Evolutionary conservation across 805 yeast species (phyloP).

Genomic region (Hanseniaspora mollemarum): DNA sequence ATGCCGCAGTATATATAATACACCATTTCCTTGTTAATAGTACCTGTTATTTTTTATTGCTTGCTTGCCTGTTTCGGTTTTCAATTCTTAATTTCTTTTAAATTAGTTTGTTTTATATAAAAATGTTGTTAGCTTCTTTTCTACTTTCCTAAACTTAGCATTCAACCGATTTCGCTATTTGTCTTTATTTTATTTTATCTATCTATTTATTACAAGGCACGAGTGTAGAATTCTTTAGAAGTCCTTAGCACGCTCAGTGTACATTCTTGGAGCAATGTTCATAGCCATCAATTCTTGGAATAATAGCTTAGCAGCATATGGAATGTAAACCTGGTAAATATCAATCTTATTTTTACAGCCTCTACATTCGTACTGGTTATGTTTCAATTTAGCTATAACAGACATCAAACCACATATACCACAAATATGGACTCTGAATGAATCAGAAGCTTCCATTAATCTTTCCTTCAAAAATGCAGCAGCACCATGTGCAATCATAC

Average conservation of each 20-base stretch:
- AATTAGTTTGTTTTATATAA: background rate
- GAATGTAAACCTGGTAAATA: conserved; percentile 93
- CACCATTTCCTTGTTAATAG: too few relatives aligned
- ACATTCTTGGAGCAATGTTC: conserved; percentile 95
- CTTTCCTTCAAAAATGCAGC: conserved; percentile 96
- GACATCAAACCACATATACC: conserved; percentile 98
- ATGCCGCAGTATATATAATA: too few relatives aligned
- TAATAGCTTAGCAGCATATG: conserved; percentile 93
- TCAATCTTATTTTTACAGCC: conserved; percentile 97
- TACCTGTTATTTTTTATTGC: too few relatives aligned
- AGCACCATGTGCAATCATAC: conserved; percentile 99
- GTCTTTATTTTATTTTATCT: background rate
- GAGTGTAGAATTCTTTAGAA: conserved; percentile 19
- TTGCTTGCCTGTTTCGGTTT: too few relatives aligned
- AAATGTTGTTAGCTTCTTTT: background rate
- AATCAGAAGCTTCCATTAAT: conserved; percentile 97
- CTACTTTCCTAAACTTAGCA: background rate
- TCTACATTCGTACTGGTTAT: conserved; percentile 96
- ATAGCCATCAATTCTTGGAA: conserved; percentile 99
- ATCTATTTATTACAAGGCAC: background rate
- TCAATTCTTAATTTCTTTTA: background rate
- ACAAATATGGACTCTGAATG: conserved; percentile 94
- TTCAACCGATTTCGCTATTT: background rate
- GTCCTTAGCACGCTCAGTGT: conserved; percentile 68
- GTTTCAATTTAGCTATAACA: conserved; percentile 92